Percentiles rank a stretch among this genome's conserved stretches.
phyloP scores from a whole-genome alignment of 352 stramenopile species.

The Pythium dissotocum region DNA sequence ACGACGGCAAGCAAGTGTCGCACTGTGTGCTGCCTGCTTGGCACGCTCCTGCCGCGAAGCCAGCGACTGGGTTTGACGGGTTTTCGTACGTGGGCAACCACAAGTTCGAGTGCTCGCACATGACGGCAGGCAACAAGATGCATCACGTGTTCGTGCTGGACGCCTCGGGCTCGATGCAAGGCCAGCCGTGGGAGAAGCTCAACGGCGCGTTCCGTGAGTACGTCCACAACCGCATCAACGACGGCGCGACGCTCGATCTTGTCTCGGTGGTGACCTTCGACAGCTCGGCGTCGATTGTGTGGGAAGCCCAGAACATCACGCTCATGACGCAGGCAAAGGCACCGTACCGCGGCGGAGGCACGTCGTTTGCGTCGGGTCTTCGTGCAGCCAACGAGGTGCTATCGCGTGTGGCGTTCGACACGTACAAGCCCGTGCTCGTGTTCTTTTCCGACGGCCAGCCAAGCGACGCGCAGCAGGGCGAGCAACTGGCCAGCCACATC shows the following conservation, averaged over 20 bases:
- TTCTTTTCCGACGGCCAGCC: conserved; percentile 84
- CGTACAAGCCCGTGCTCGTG: conserved; percentile 66
- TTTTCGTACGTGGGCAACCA: conserved; percentile 65
- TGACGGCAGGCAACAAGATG: conserved; percentile 45
- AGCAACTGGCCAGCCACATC: conserved; percentile 57
- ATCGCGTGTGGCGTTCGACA: conserved; percentile 58
- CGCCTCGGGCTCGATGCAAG: conserved; percentile 71
- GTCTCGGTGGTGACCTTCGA: conserved; percentile 80
- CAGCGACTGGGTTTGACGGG: conserved; percentile 32
- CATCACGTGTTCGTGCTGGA: conserved; percentile 85
- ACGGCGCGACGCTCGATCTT: conserved; percentile 55
- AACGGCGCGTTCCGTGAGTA: conserved; percentile 62
- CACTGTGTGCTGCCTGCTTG: conserved; percentile 68
- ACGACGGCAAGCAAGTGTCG: conserved; percentile 51
- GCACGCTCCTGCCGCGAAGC: conserved; percentile 42
- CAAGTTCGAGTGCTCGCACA: conserved; percentile 77
- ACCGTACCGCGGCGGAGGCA: conserved; percentile 47
- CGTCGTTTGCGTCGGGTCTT: conserved; percentile 51
- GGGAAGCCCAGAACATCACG: conserved; percentile 56
- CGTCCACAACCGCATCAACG: conserved; percentile 61
- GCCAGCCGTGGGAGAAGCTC: conserved; percentile 54
- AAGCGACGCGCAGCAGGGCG: conserved; percentile 38
- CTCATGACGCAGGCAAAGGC: conserved; percentile 33
- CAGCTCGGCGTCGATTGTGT: conserved; percentile 40
- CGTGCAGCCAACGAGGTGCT: conserved; percentile 63